Percentiles rank a stretch among this genome's conserved stretches.
phyloP scores from a whole-genome alignment of 2,329 filamentous ascomycete species.

The Ascochyta pisi region DNA sequence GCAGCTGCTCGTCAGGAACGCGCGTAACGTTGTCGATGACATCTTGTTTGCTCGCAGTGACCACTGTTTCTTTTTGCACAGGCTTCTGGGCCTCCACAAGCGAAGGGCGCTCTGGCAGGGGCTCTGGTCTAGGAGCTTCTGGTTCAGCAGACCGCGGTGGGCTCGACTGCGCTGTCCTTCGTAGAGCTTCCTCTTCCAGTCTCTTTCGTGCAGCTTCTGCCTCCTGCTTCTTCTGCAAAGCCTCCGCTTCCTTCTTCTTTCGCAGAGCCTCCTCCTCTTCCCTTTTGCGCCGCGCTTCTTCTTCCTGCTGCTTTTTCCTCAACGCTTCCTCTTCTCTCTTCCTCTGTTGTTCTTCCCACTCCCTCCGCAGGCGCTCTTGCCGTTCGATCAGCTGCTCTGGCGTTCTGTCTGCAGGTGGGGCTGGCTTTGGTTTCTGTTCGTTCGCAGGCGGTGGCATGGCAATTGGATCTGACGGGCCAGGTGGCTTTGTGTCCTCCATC shows the following conservation, averaged over 20 bases:
- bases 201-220: constrained; percentile 22
- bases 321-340: constrained; percentile 24
- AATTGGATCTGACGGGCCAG: constrained; percentile 22
- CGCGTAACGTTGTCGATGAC: constrained; percentile 37
- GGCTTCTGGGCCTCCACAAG: constrained; percentile 8
- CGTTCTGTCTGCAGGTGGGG: constrained; percentile 15
- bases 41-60: constrained; percentile 15
- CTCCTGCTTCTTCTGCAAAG: constrained; percentile 16
- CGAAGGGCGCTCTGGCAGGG: constrained; percentile 1
- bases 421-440: constrained; percentile 16
- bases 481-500: constrained; percentile 30
- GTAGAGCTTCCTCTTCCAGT: constrained; percentile 7
- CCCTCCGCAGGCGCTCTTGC: constrained; percentile 21
- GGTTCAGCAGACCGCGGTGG: neutral
- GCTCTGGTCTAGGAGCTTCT: neutral
- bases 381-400: constrained; percentile 23
- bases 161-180: constrained; percentile 2
- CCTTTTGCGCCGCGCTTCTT: constrained; percentile 20
- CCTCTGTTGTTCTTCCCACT: constrained; percentile 17
- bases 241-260: constrained; percentile 22
- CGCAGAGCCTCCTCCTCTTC: constrained; percentile 12
- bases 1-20: constrained; percentile 53
- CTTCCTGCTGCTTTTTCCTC: constrained; percentile 17
- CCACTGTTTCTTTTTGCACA: constrained; percentile 11
- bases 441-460: constrained; percentile 31